These are phyloP conservation scores for Yamadazyma sp. DNA, from an alignment of 1,139 yeast species.

Conservation along the genomic window DNA sequence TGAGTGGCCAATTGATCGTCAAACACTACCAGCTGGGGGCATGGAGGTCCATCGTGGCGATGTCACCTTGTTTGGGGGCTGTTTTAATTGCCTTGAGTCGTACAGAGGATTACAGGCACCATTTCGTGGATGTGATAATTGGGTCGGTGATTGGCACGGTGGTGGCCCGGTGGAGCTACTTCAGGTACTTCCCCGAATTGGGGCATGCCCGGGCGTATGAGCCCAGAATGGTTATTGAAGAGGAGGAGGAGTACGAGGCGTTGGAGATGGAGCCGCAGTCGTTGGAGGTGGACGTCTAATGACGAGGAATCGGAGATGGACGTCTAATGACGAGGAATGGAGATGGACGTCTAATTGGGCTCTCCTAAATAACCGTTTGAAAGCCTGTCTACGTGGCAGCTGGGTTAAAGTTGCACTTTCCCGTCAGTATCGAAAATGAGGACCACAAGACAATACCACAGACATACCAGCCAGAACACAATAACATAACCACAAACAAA, in stretches of 20 bases:
- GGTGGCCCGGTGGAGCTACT: slow-evolving; percentile 39
- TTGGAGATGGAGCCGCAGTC: not conserved
- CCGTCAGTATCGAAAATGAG: too few relatives aligned
- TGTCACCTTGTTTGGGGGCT: slow-evolving; percentile 53
- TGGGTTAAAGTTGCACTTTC: too few relatives aligned
- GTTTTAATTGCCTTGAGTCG: slow-evolving; percentile 65
- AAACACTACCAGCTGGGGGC: slow-evolving; percentile 43
- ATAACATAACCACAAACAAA: too few relatives aligned
- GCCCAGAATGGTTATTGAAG: slow-evolving; percentile 19
- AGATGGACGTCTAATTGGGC: too few relatives aligned
- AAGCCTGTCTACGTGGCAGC: too few relatives aligned
- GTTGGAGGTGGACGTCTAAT: too few relatives aligned
- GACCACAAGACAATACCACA: too few relatives aligned
- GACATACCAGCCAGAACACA: too few relatives aligned
- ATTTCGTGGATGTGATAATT: slow-evolving; percentile 63
- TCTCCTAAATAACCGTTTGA: too few relatives aligned
- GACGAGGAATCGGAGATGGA: too few relatives aligned
- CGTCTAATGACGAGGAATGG: too few relatives aligned
- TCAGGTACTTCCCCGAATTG: slow-evolving; percentile 35
- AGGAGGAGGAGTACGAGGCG: slow-evolving; percentile 8
- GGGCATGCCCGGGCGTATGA: slow-evolving; percentile 20
- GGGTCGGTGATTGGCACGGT: slow-evolving; percentile 57
- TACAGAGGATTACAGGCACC: slow-evolving; percentile 80
- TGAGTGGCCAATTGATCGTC: slow-evolving; percentile 58
- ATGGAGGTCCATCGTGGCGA: slow-evolving; percentile 50